Conservation (phyloP, 129 eudicot genomes). For the Chrysanthemum seticuspe region DNA sequence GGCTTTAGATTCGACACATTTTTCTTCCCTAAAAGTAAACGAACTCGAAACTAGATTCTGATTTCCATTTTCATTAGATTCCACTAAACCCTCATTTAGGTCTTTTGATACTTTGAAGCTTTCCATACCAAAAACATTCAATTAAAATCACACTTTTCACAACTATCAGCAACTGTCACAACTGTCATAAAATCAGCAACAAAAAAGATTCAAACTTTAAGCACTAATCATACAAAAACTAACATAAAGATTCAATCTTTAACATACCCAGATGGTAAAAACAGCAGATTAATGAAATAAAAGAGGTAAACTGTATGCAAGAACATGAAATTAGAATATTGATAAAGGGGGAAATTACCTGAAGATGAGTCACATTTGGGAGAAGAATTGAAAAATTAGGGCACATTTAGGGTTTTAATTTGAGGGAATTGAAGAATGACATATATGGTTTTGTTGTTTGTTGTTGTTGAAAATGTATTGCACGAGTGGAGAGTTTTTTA, state of each 20-base stretch:
- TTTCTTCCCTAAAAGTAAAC: conserved; percentile 21
- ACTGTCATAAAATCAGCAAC: conserved; percentile 26
- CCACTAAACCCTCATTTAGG: conserved; percentile 46
- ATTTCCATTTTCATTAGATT: conserved; percentile 20
- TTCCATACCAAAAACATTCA: conserved; percentile 50
- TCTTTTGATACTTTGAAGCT: conserved; percentile 38
- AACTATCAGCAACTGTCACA: conserved; percentile 28
- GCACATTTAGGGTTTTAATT: conserved; percentile 15
- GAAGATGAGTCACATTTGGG: conserved; percentile 18
- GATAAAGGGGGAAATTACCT: conserved; percentile 13
- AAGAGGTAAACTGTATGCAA: not conserved
- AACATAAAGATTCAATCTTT: conserved; percentile 27
- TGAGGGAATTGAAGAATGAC: conserved; percentile 14
- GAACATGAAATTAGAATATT: not conserved
- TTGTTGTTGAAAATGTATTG: conserved; percentile 15
- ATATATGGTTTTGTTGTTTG: conserved; percentile 26
- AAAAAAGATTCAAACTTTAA: not conserved
- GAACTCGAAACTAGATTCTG: conserved; percentile 17
- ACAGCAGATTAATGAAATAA: not conserved
- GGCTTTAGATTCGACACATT: conserved; percentile 31
- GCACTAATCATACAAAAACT: conserved; percentile 8
- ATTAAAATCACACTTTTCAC: conserved; percentile 35
- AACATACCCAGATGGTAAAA: conserved; percentile 3
- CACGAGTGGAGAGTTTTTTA: conserved; percentile 13
- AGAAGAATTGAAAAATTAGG: conserved; percentile 21